Percentiles rank a stretch among this genome's conserved stretches.
phyloP scores from a whole-genome alignment of 2,329 filamentous ascomycete genomes.

The Fusarium napiforme region DNA sequence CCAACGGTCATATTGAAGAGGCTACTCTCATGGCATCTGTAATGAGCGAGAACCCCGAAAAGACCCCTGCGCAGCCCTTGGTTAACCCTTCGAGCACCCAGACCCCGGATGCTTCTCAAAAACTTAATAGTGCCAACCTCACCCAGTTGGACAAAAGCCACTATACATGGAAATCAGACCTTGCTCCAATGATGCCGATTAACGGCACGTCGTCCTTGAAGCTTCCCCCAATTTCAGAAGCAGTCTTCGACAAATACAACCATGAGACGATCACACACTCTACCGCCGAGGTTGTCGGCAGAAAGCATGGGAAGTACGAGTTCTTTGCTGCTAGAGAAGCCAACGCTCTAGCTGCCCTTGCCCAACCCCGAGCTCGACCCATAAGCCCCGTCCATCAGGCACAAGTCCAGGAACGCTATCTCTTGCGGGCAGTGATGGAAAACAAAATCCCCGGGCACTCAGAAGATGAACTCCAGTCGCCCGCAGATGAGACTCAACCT shows the following conservation, averaged over 20 bases:
- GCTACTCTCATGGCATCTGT: background rate
- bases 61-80: background rate
- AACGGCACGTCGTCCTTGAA: conserved; percentile 1
- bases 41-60: background rate
- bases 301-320: conserved; percentile 52
- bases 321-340: conserved; percentile 55
- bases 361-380: background rate
- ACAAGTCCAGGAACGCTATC: background rate
- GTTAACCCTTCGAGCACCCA: background rate
- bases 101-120: background rate
- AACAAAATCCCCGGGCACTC: background rate
- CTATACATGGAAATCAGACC: conserved; percentile 6
- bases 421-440: background rate
- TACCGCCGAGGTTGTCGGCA: conserved; percentile 48
- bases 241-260: conserved; percentile 4
- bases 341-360: conserved; percentile 26
- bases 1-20: background rate
- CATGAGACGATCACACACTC: background rate
- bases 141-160: background rate
- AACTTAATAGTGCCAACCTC: background rate
- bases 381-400: background rate
- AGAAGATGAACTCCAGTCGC: background rate
- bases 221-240: conserved; percentile 37
- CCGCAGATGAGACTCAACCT: background rate
- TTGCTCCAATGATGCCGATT: conserved; percentile 10